Conservation (phyloP, 225 moss, liverwort and hornwort species). For the Straminergon stramineum region DNA sequence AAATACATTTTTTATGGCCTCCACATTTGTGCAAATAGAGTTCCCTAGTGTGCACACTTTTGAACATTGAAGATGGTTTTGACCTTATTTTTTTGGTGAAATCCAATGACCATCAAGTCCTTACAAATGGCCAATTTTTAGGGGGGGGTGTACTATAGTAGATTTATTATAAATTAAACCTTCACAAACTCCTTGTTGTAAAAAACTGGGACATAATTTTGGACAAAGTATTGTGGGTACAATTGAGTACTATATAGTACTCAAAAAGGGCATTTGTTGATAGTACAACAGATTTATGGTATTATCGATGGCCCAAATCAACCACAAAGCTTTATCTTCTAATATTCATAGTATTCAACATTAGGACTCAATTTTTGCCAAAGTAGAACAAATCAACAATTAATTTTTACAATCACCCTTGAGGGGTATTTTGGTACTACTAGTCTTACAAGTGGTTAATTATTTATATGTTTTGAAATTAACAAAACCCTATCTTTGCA, state of each 20-base stretch:
- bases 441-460: neutral
- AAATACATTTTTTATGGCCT: neutral
- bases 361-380: no score
- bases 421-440: neutral
- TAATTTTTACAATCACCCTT: no score
- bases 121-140: neutral
- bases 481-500: neutral
- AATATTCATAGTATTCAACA: no score
- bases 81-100: neutral
- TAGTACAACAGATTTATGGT: no score
- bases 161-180: neutral
- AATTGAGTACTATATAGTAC: no score
- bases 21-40: neutral
- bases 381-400: no score
- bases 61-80: neutral
- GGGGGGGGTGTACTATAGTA: neutral
- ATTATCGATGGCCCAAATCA: no score
- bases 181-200: neutral
- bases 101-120: neutral
- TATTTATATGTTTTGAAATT: neutral
- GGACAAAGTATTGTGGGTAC: no score
- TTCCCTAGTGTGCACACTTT: rapidly evolving
- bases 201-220: no score
- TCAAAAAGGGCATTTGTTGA: no score
- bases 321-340: no score